phyloP scores from a whole-genome alignment of 441 rosid species.

The Oxalis stricta region DNA sequence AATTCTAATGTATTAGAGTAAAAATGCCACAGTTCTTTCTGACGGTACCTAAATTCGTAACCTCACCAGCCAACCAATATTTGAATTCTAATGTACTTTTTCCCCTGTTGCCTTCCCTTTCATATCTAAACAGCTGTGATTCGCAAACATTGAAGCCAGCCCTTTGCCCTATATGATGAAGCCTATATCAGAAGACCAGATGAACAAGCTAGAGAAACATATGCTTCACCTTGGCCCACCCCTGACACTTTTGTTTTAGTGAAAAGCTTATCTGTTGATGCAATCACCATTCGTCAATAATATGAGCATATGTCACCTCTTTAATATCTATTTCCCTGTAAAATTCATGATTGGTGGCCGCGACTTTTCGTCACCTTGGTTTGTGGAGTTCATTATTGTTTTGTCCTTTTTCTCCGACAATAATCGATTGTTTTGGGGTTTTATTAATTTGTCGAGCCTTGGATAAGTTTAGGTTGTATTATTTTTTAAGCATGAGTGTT shows the following conservation, averaged over 20 bases:
- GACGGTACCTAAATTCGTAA: conserved; percentile 17
- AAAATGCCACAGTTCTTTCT: conserved; percentile 7
- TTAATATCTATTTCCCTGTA: conserved; percentile 11
- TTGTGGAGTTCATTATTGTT: conserved; percentile 1
- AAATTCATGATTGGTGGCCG: conserved; percentile 12
- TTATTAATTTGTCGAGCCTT: too few relatives aligned
- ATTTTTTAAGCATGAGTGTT: too few relatives aligned
- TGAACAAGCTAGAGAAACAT: conserved; percentile 18
- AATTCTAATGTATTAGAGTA: conserved; percentile 3
- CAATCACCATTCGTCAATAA: conserved; percentile 17
- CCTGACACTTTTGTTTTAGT: conserved; percentile 21
- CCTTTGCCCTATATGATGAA: conserved; percentile 22
- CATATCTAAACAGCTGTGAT: conserved; percentile 11
- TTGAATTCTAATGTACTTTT: conserved; percentile 12
- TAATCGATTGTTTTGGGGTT: conserved; percentile 3
- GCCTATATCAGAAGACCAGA: conserved; percentile 24
- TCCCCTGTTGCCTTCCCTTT: conserved; percentile 11
- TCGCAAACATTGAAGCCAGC: conserved; percentile 11
- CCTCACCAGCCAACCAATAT: conserved; percentile 9
- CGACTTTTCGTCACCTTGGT: conserved; percentile 9
- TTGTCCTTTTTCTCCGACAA: conserved; percentile 9
- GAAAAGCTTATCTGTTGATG: conserved; percentile 21
- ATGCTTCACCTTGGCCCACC: conserved; percentile 22
- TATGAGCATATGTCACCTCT: conserved; percentile 10
- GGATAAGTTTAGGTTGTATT: too few relatives aligned